These are phyloP conservation scores for Penicillium sp. DNA, from an alignment of 2,329 filamentous ascomycete genomes.

Conservation along the genomic window DNA sequence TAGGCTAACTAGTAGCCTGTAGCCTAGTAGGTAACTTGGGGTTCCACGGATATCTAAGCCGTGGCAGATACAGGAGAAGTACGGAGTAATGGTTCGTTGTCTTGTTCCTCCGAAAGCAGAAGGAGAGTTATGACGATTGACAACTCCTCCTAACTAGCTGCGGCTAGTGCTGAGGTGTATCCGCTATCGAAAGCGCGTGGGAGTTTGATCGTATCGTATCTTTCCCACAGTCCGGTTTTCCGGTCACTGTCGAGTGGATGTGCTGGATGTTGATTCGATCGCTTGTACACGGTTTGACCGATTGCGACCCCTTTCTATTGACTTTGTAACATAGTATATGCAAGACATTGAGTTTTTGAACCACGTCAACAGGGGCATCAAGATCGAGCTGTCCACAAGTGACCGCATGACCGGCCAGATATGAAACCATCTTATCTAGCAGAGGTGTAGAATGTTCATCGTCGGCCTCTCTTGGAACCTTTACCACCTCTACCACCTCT, in stretches of 20 bases:
- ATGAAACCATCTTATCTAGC: not conserved
- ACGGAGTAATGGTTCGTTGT: not conserved
- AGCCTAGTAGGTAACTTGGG: too few relatives aligned
- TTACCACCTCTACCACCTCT: conserved; percentile 30
- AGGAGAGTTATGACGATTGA: not conserved
- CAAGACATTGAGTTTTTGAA: too few relatives aligned
- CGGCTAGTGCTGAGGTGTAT: not conserved
- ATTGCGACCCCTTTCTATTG: not conserved
- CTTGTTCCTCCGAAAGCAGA: not conserved
- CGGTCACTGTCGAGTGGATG: not conserved
- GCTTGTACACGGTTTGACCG: not conserved
- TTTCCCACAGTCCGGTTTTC: not conserved
- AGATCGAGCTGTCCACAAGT: not conserved
- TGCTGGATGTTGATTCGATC: not conserved
- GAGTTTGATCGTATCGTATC: not conserved
- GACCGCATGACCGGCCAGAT: not conserved
- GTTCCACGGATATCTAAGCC: too few relatives aligned
- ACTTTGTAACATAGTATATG: not conserved
- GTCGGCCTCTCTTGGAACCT: conserved; percentile 31
- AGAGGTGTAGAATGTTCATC: conserved; percentile 13
- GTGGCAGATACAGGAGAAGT: not conserved
- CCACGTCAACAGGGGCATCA: not conserved
- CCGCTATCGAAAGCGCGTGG: not conserved
- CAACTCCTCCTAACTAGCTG: not conserved
- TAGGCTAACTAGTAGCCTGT: too few relatives aligned